phyloP scores from a whole-genome alignment of 805 yeast species.

The Ogataea nitratoaversa region DNA sequence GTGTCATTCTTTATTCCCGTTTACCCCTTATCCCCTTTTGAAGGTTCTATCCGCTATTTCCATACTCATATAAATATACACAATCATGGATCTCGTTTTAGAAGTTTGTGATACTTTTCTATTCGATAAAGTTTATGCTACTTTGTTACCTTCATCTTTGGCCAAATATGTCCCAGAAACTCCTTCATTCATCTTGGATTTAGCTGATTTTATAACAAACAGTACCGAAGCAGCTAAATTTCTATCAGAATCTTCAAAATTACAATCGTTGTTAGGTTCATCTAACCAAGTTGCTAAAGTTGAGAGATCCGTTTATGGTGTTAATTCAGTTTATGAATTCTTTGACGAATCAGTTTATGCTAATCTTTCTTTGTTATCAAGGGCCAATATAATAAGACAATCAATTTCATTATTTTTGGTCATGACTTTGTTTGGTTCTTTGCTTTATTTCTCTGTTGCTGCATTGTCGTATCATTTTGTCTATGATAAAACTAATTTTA shows the following conservation, averaged over 20 bases:
- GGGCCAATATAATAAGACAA: constrained; percentile 75
- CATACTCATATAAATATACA: constrained; percentile 1
- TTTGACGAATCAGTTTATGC: constrained; percentile 55
- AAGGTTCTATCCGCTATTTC: constrained; percentile 9
- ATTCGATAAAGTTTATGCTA: constrained; percentile 74
- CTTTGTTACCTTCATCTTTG: constrained; percentile 55
- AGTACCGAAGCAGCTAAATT: constrained; percentile 21
- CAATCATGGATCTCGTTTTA: constrained; percentile 80
- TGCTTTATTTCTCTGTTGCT: constrained; percentile 74
- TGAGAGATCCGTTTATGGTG: constrained; percentile 39
- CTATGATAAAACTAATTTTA: constrained; percentile 84
- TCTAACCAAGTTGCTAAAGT: constrained; percentile 40
- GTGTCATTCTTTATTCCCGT: too few species aligned
- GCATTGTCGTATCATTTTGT: constrained; percentile 70
- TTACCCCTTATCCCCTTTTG: background rate
- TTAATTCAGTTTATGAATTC: constrained; percentile 44
- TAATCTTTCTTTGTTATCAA: constrained; percentile 61
- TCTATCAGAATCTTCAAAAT: constrained; percentile 17
- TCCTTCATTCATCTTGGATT: constrained; percentile 21
- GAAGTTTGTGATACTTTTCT: constrained; percentile 72
- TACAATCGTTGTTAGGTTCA: constrained; percentile 27
- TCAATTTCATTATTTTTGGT: constrained; percentile 58
- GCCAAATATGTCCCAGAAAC: constrained; percentile 30
- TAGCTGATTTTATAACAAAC: constrained; percentile 21
- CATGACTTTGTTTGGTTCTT: constrained; percentile 81